phyloP scores from a whole-genome alignment of 495 filamentous ascomycete genomes.

The Bryoglossum gracile region DNA sequence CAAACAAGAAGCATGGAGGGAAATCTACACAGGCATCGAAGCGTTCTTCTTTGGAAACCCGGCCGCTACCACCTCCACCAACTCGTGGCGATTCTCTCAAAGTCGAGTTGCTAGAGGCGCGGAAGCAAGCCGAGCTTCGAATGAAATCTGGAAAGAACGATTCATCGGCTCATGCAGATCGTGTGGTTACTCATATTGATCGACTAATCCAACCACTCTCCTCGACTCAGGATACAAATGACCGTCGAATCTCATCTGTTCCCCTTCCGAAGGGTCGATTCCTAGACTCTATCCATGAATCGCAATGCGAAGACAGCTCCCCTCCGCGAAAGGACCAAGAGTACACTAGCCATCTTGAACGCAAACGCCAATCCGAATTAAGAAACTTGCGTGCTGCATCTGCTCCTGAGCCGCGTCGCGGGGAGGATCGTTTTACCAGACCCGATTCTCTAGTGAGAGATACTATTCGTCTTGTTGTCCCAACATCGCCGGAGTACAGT shows the following conservation, averaged over 20 bases:
- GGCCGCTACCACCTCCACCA: conserved; percentile 47
- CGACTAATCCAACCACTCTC: conserved; percentile 20
- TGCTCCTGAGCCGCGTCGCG: conserved; percentile 23
- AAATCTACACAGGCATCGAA: neutral
- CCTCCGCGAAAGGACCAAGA: no score
- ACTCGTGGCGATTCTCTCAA: conserved; percentile 42
- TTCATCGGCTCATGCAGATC: conserved; percentile 18
- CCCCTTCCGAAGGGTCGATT: conserved; percentile 40
- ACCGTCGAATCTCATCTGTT: conserved; percentile 47
- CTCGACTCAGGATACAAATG: conserved; percentile 16
- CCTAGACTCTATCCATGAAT: conserved; percentile 50
- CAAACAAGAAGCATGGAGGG: neutral
- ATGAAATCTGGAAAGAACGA: conserved; percentile 14
- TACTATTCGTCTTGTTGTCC: conserved; percentile 45
- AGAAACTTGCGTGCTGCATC: conserved; percentile 28
- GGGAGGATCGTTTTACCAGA: conserved; percentile 30
- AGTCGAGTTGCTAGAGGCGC: conserved; percentile 21
- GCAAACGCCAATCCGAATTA: conserved; percentile 29
- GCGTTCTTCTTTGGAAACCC: conserved; percentile 27
- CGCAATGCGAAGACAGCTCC: no score
- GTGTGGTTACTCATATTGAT: conserved; percentile 26
- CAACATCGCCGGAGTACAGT: conserved; percentile 23
- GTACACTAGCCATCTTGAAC: no score
- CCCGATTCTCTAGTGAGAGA: conserved; percentile 32
- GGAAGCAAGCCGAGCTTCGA: conserved; percentile 20